Evolutionary conservation across 768 basidiomycete genomes (phyloP).

Genomic region (Rhodocollybia butyracea): DNA sequence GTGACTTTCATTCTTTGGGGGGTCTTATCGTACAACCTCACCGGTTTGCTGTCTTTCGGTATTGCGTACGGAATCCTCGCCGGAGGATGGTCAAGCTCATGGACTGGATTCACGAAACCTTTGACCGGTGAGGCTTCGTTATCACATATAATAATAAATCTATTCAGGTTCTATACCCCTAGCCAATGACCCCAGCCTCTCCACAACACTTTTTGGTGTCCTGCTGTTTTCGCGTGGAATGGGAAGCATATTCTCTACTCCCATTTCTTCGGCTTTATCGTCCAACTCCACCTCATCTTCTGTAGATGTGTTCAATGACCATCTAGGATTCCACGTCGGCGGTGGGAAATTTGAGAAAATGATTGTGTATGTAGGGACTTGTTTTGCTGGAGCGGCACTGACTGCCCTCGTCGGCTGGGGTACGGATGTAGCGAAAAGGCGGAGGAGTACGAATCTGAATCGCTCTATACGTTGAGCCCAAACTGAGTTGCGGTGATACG

Average conservation of each 20-base stretch:
- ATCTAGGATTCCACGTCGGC: conserved; percentile 20
- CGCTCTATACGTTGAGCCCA: too few relatives aligned
- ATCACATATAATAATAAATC: not conserved
- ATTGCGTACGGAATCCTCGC: conserved; percentile 26
- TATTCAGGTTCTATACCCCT: not conserved
- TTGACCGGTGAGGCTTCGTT: not conserved
- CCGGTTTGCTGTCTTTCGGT: conserved; percentile 24
- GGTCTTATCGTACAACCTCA: conserved; percentile 16
- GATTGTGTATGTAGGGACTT: conserved; percentile 26
- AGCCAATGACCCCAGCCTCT: conserved; percentile 15
- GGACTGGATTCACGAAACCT: conserved; percentile 23
- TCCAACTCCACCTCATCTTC: not conserved
- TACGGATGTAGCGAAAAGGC: not conserved
- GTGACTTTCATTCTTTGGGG: conserved; percentile 30
- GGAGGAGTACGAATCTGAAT: too few relatives aligned
- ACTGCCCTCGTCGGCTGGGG: conserved; percentile 11
- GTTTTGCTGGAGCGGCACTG: conserved; percentile 25
- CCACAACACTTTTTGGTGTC: conserved; percentile 18
- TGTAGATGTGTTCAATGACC: not conserved
- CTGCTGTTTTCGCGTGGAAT: conserved; percentile 20
- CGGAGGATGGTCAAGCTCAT: conserved; percentile 28
- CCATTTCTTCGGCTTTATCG: conserved; percentile 17
- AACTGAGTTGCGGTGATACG: too few relatives aligned
- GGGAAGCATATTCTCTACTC: conserved; percentile 22
- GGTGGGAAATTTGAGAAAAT: conserved; percentile 22